phyloP scores from a whole-genome alignment of 1,284 basidiomycete genomes.

The Leccinum griseonigrum region DNA sequence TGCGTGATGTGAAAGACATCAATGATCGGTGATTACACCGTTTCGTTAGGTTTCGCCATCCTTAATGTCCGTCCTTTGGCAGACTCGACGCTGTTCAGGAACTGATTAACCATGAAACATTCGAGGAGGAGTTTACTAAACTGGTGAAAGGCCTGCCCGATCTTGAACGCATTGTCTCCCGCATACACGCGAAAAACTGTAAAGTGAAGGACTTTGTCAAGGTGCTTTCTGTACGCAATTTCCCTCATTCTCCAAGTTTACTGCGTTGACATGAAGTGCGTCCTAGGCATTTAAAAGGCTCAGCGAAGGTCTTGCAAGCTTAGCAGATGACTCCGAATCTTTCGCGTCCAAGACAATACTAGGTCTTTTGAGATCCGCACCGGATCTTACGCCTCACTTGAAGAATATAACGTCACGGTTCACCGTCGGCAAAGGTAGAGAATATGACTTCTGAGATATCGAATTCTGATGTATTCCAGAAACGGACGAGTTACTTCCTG shows the following conservation, averaged over 20 bases:
- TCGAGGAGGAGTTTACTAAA: conserved; percentile 72
- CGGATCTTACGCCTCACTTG: conserved; percentile 71
- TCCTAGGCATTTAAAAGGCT: conserved; percentile 74
- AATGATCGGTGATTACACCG: conserved; percentile 66
- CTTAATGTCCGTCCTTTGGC: conserved; percentile 18
- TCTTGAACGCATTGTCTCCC: conserved; percentile 89
- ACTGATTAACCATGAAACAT: conserved; percentile 74
- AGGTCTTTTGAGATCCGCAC: conserved; percentile 76
- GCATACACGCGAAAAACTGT: conserved; percentile 90
- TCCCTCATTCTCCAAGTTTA: background rate
- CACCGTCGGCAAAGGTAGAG: conserved; percentile 56
- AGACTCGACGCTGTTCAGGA: conserved; percentile 93
- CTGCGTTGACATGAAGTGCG: conserved; percentile 5
- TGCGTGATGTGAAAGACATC: conserved; percentile 79
- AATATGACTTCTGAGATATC: conserved; percentile 8
- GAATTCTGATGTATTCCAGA: conserved; percentile 36
- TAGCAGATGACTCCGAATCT: conserved; percentile 63
- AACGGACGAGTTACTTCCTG: conserved; percentile 68
- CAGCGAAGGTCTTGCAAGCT: conserved; percentile 60
- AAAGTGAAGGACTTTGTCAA: conserved; percentile 84
- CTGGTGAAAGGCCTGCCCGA: conserved; percentile 85
- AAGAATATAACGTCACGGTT: conserved; percentile 77
- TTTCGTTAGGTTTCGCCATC: conserved; percentile 8
- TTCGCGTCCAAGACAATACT: conserved; percentile 78
- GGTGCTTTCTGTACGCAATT: conserved; percentile 63